Evolutionary conservation across 2,329 filamentous ascomycete species (phyloP).

Genomic region (Cryphonectria nitschkei): DNA sequence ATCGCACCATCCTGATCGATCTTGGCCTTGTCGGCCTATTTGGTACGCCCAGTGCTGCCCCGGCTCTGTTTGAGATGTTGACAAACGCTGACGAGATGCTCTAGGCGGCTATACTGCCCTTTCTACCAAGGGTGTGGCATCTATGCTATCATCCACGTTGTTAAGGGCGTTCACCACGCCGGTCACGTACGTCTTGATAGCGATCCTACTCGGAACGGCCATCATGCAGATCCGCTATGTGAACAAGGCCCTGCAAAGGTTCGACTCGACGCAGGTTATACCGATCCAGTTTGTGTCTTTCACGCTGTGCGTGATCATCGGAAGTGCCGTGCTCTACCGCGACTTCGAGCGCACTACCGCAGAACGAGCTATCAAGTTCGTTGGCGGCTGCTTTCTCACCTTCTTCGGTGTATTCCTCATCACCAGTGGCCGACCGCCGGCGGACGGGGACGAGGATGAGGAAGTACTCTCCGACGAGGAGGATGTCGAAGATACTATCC

Average conservation of each 20-base stretch:
- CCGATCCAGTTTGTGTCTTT: slow-evolving; percentile 97
- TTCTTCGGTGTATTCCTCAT: slow-evolving; percentile 98
- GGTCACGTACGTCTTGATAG: slow-evolving; percentile 83
- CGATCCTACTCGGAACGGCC: slow-evolving; percentile 80
- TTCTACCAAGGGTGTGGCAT: slow-evolving; percentile 94
- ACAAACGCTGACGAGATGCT: background rate
- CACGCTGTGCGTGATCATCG: slow-evolving; percentile 91
- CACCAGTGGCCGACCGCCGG: slow-evolving; percentile 74
- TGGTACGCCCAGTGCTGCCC: slow-evolving; percentile 57
- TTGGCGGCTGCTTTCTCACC: slow-evolving; percentile 87
- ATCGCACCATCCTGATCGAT: slow-evolving; percentile 86
- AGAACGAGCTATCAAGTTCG: slow-evolving; percentile 78
- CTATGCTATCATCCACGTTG: slow-evolving; percentile 87
- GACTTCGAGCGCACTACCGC: slow-evolving; percentile 86
- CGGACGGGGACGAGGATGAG: slow-evolving; percentile 63
- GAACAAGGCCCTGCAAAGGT: slow-evolving; percentile 84
- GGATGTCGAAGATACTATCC: slow-evolving; percentile 66
- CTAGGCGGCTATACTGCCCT: slow-evolving; percentile 92
- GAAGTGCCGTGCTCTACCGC: slow-evolving; percentile 89
- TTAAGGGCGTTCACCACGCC: slow-evolving; percentile 89
- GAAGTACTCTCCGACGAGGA: slow-evolving; percentile 59
- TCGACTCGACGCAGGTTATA: slow-evolving; percentile 97
- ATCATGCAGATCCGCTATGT: slow-evolving; percentile 97
- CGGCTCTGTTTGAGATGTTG: slow-evolving; percentile 15
- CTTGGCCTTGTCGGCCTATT: slow-evolving; percentile 91